Evolutionary conservation across 1,284 basidiomycete species (phyloP), one percentile per base, ranked within the genome.

Genomic region (Caloboletus firmus): DNA sequence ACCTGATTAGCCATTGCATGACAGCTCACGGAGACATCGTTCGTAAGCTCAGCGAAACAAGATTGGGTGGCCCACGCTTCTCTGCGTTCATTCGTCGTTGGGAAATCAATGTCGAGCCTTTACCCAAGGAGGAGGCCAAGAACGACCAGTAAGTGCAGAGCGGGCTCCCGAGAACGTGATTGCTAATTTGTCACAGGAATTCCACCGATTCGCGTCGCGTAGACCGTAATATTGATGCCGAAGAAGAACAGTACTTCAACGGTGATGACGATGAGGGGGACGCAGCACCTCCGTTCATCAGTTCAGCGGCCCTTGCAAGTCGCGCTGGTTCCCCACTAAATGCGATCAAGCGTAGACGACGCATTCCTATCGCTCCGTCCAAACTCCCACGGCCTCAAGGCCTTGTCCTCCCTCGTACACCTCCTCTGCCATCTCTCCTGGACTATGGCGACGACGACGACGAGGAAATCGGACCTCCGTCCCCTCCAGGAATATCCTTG

Each of bases 201-300:
- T 63, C 64, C 56, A 76, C 76, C 66, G 70, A 63, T 47, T 72
- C 76, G 48, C 77, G 76, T 56, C 75, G 81, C 43, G 44, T 51
- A 65, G 76, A 79, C 57, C 77, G 83, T 62, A 67, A 73, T 52
- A 71, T 83, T 62, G 85, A 90, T 59, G 78, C 77, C 5, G 87
- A 87, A 62, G 91, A 94, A 62, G 94, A 98, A 65, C 85, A 91
- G 58, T 98, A 96, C 77, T 97, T 97, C 79, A 92, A 94, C 62
- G 80, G 85, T 51, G 90, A 91, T 34, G 83, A 86, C 40, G 81
- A 85, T 24, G 72, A 71, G 49, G 60, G 60, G 26, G 70, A 78
- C 6, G 72, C 67, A 48, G 65, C 65, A 44, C 63, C 66, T 34
- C 73, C 68, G 5, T 67, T 67, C 42, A 65, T 77, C 54, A 71